phyloP scores from a whole-genome alignment of 1,139 yeast species.

The Geotrichum phurueaensis region DNA sequence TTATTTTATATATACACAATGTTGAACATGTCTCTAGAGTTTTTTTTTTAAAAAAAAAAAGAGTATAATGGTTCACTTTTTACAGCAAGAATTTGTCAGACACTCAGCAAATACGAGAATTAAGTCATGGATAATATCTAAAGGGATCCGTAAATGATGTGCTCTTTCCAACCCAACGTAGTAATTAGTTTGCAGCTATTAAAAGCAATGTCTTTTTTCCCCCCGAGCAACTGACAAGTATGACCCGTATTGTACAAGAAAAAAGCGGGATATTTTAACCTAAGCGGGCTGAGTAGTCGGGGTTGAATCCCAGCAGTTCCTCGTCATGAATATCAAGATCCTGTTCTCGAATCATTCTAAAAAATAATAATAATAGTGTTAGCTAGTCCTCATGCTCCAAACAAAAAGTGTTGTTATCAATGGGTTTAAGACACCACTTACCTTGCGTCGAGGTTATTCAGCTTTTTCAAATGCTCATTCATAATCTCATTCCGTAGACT shows the following conservation, averaged over 20 bases:
- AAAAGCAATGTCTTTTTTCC: too few species aligned
- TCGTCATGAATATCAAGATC: conserved; percentile 28
- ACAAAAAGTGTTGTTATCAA: conserved; percentile 8
- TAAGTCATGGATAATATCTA: too few species aligned
- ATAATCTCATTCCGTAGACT: conserved; percentile 5
- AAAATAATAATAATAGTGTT: neutral
- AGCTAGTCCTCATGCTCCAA: neutral
- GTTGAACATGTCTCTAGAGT: too few species aligned
- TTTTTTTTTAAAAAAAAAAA: too few species aligned
- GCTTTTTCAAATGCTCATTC: conserved; percentile 10
- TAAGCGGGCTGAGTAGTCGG: conserved; percentile 22
- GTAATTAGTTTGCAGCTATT: too few species aligned
- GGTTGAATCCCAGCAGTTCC: conserved; percentile 31
- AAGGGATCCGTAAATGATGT: too few species aligned
- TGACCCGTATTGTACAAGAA: too few species aligned
- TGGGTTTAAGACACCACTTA: conserved; percentile 16
- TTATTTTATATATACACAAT: too few species aligned
- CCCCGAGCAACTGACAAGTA: neutral
- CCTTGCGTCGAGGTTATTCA: conserved; percentile 27
- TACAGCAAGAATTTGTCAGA: too few species aligned
- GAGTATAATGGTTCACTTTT: too few species aligned
- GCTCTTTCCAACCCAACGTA: too few species aligned
- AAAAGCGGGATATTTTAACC: conserved; percentile 18
- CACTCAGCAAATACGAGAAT: too few species aligned
- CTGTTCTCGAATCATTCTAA: conserved; percentile 34